These are phyloP conservation scores for Coemansia sp. DNA, from an alignment of 192 early-diverging fungal species.

Conservation along the genomic window DNA sequence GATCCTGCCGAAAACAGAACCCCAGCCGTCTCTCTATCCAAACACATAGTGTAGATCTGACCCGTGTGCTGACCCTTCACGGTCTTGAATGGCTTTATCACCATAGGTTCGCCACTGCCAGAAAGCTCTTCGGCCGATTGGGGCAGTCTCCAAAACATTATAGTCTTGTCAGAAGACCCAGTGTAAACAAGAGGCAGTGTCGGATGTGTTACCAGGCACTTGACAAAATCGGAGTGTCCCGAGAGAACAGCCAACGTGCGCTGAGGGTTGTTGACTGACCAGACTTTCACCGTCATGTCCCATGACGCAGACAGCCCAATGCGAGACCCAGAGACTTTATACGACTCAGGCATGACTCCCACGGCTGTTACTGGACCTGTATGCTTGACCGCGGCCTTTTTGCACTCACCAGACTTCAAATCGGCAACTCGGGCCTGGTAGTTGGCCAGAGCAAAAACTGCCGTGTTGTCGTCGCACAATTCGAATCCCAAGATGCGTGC, in stretches of 20 bases:
- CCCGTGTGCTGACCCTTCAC: slow-evolving; percentile 52
- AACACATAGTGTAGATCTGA: slow-evolving; percentile 44
- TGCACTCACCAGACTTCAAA: slow-evolving; percentile 17
- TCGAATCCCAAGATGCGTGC: slow-evolving; percentile 47
- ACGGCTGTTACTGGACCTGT: slow-evolving; percentile 73
- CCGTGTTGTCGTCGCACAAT: slow-evolving; percentile 22
- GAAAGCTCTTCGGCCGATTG: slow-evolving; percentile 5
- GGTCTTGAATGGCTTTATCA: slow-evolving; percentile 34
- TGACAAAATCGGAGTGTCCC: slow-evolving; percentile 92
- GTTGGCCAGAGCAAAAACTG: slow-evolving; percentile 44
- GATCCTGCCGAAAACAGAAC: slow-evolving; percentile 51
- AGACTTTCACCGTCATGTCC: slow-evolving; percentile 90
- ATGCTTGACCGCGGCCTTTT: slow-evolving; percentile 44
- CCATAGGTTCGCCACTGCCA: slow-evolving; percentile 6
- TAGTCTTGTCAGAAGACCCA: slow-evolving; percentile 80
- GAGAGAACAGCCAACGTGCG: slow-evolving; percentile 66
- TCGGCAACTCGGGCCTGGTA: slow-evolving; percentile 45
- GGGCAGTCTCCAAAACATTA: slow-evolving; percentile 48
- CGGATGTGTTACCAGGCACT: slow-evolving; percentile 62
- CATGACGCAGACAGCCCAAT: slow-evolving; percentile 84
- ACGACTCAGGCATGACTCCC: slow-evolving; percentile 51
- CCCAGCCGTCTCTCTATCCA: slow-evolving; percentile 26
- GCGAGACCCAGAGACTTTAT: slow-evolving; percentile 58
- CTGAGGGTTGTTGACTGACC: slow-evolving; percentile 73
- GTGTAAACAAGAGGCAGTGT: slow-evolving; percentile 60